Evolutionary conservation across 345 rosid genomes (phyloP).

Genomic region (Populus ilicifolia): DNA sequence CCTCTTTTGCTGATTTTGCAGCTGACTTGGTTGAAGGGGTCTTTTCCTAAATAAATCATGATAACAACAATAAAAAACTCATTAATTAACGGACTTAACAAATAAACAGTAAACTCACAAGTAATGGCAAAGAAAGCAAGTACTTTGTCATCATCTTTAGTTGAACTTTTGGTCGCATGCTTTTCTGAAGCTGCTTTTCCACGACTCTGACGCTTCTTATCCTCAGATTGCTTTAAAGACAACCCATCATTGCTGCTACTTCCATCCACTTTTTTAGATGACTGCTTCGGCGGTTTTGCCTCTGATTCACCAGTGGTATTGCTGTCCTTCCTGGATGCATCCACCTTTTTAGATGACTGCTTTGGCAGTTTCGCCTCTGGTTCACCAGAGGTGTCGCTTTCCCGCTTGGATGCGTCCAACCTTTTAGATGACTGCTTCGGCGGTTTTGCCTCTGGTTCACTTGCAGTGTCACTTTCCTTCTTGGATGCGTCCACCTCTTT

Average conservation of each 20-base stretch:
- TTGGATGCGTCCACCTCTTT: slow-evolving; percentile 21
- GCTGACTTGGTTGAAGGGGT: slow-evolving; percentile 52
- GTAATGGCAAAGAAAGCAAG: slow-evolving; percentile 1
- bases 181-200: slow-evolving; percentile 46
- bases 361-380: slow-evolving; percentile 31
- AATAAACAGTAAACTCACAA: slow-evolving; percentile 4
- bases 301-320: slow-evolving; percentile 40
- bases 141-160: slow-evolving; percentile 57
- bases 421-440: slow-evolving; percentile 4
- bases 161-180: slow-evolving; percentile 34
- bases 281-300: slow-evolving; percentile 10
- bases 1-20: slow-evolving; percentile 45
- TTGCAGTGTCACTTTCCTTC: slow-evolving; percentile 40
- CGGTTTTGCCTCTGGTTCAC: slow-evolving; percentile 40
- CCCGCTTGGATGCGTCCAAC: slow-evolving; percentile 36
- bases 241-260: slow-evolving; percentile 46
- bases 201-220: slow-evolving; percentile 48
- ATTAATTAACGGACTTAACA: not conserved
- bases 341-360: slow-evolving; percentile 7
- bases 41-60: slow-evolving; percentile 38
- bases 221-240: slow-evolving; percentile 38
- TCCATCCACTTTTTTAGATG: slow-evolving; percentile 47
- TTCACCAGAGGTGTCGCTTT: slow-evolving; percentile 36
- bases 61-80: not conserved
- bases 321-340: slow-evolving; percentile 40